Evolutionary conservation across 2,329 filamentous ascomycete genomes (phyloP).

Genomic region (Teratosphaeria viscida): DNA sequence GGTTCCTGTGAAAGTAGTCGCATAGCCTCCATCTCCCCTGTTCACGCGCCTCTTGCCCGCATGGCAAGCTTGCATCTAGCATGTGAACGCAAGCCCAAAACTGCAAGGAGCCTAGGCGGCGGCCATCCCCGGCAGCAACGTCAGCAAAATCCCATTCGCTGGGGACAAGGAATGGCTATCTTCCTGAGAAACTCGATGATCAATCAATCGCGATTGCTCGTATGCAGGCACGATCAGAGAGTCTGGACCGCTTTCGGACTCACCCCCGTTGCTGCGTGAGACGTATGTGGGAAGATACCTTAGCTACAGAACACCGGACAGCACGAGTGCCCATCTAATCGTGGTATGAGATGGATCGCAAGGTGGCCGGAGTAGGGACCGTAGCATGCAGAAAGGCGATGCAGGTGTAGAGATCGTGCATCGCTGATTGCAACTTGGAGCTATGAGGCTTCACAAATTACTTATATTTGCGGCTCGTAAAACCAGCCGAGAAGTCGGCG

Average conservation of each 20-base stretch:
- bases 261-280: not conserved
- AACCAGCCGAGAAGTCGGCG: not conserved
- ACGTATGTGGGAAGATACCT: not conserved
- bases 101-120: not conserved
- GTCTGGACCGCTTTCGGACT: not conserved
- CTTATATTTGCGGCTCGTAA: not conserved
- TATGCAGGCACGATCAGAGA: not conserved
- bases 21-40: not conserved
- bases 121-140: not conserved
- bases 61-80: not conserved
- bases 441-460: not conserved
- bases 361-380: not conserved
- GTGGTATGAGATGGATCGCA: not conserved
- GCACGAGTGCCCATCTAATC: not conserved
- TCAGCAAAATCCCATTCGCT: not conserved
- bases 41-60: not conserved
- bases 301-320: not conserved
- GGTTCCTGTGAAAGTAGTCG: no score
- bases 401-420: not conserved
- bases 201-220: not conserved
- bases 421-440: not conserved
- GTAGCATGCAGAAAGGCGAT: not conserved
- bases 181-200: not conserved
- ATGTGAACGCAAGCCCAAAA: not conserved
- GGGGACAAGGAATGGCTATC: not conserved